Percentiles rank a stretch among this genome's conserved stretches.
Evolutionary conservation across 192 early-diverging fungal species (phyloP).

Genomic region (Entomortierella parvispora): DNA sequence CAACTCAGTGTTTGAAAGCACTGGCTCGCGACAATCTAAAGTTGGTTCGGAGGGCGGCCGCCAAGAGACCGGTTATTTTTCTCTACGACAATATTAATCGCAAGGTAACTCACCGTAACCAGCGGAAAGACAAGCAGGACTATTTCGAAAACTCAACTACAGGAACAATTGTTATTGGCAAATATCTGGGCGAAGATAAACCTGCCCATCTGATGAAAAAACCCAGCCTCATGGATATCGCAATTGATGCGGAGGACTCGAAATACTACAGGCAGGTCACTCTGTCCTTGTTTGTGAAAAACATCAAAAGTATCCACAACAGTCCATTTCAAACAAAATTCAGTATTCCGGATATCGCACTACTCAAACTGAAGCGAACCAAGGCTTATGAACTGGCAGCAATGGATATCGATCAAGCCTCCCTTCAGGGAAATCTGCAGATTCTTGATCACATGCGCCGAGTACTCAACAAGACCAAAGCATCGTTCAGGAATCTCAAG

Average conservation of each 20-base stretch:
- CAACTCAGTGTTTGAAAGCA: neutral
- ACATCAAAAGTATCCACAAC: neutral
- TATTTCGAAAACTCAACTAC: neutral
- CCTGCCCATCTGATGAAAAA: neutral
- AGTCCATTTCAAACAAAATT: neutral
- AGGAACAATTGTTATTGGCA: neutral
- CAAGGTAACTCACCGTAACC: slow-evolving; percentile 1
- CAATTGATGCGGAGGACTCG: neutral
- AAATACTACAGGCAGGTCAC: neutral
- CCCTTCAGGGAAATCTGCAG: neutral
- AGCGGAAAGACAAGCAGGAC: neutral
- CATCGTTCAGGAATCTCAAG: slow-evolving; percentile 5
- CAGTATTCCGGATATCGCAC: neutral
- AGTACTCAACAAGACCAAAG: neutral
- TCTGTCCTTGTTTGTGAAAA: neutral
- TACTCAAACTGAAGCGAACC: neutral
- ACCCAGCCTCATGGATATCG: neutral
- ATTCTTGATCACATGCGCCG: neutral
- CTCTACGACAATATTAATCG: slow-evolving; percentile 1
- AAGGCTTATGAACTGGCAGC: neutral
- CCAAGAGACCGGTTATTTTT: neutral
- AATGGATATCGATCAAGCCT: slow-evolving; percentile 4
- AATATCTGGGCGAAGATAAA: neutral
- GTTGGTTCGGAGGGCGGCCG: neutral
- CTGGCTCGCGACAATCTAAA: neutral